Evolutionary conservation across 257 asterid species (phyloP), one percentile per base, ranked within the genome.

Genomic region (Solanum raphanifolium): DNA sequence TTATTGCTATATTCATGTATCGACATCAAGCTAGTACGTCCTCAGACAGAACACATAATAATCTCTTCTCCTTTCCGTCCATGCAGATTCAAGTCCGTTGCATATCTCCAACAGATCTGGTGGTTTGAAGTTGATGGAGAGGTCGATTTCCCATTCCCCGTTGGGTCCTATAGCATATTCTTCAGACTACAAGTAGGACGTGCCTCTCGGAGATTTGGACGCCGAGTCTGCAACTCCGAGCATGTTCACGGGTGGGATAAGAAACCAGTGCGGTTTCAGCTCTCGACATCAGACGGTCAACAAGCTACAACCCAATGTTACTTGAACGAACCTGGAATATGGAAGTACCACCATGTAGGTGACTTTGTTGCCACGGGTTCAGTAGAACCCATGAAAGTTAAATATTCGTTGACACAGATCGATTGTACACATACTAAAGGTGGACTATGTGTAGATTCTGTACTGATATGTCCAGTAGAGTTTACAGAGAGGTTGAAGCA

Each of bases 51-150:
- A 38, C 29, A 39, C 21, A 6, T 0, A 38, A 23, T 76, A 6
- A 76, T 39, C 16, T 43, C 52, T 13, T 75, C n/a, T 39, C 13
- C 60, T 25, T 7, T 23, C 62, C 3, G 1, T 41, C 62, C 62
- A 13, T 3, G 83, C 86, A 95, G 99, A 88, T 97, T 97, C 87
- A 32, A 88, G 5, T 90, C 97, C 9, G 92, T 97, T 36, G 96
- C 98, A n/a, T 97, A 95, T 88, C 98, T 97, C 90, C 98, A 95
- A 89, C 99, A 97, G 89, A 97, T 91, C 84, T 97, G 99, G 99
- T 97, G 98, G 99, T 91, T 97, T 35, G 98, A 97, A 92, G 95
- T 92, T 5, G 94, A 93, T 29, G 99, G 99, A 27, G 98, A 95
- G 87, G 91, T 97, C 0, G 98, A 95, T 46, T 97, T 97, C 91